These are phyloP conservation scores for Curvularia sp. DNA, from an alignment of 2,329 filamentous ascomycete species.

Conservation along the genomic window DNA sequence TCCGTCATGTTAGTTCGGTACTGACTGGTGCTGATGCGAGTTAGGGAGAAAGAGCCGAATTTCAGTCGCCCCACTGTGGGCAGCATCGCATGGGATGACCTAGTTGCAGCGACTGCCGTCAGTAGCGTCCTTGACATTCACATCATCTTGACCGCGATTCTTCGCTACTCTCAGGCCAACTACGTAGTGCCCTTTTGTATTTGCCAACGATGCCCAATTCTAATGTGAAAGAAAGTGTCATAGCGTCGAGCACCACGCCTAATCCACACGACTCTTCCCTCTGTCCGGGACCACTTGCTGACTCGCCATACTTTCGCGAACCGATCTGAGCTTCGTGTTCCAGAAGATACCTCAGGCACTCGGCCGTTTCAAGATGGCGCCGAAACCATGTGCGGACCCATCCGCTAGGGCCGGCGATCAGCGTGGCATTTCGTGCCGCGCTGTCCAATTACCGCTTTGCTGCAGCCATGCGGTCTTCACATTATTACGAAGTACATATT, in stretches of 20 bases:
- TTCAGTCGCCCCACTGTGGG: slow-evolving; percentile 16
- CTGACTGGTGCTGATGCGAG: slow-evolving; percentile 13
- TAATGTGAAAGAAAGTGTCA: slow-evolving; percentile 2
- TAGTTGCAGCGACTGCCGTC: slow-evolving; percentile 12
- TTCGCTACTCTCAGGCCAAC: background rate
- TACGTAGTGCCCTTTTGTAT: background rate
- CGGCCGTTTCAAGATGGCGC: slow-evolving; percentile 25
- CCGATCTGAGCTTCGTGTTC: slow-evolving; percentile 16
- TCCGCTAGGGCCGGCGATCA: slow-evolving; percentile 21
- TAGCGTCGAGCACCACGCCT: background rate
- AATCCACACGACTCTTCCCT: background rate
- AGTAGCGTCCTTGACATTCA: slow-evolving; percentile 12
- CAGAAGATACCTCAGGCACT: slow-evolving; percentile 21
- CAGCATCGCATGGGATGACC: slow-evolving; percentile 24
- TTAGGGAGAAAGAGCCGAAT: slow-evolving; percentile 5
- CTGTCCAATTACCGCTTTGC: slow-evolving; percentile 7
- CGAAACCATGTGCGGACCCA: slow-evolving; percentile 23
- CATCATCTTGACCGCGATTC: slow-evolving; percentile 15
- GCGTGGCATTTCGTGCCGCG: slow-evolving; percentile 15
- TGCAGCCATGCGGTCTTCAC: slow-evolving; percentile 4
- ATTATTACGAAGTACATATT: background rate
- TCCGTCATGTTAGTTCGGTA: slow-evolving; percentile 10
- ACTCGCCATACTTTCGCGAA: slow-evolving; percentile 16
- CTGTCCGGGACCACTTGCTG: slow-evolving; percentile 10
- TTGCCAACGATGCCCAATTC: background rate